Evolutionary conservation across 768 basidiomycete species (phyloP).

Genomic region (Omphalotus guepiniiformis): DNA sequence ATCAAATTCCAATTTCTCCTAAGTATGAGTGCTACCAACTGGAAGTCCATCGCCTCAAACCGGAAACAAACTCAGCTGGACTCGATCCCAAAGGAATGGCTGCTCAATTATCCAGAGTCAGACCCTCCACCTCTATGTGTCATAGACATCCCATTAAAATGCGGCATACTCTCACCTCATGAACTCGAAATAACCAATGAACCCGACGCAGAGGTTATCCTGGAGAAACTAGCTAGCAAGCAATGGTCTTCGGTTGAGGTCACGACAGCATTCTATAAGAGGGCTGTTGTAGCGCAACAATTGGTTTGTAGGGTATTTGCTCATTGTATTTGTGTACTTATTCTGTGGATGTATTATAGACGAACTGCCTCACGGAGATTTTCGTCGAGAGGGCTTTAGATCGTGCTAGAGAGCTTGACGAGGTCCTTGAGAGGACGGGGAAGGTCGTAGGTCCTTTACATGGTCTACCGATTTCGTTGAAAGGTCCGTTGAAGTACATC

Average conservation of each 20-base stretch:
- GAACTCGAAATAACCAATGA: slow-evolving; percentile 62
- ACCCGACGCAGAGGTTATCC: slow-evolving; percentile 35
- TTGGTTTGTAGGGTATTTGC: slow-evolving; percentile 37
- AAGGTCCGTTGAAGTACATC: slow-evolving; percentile 23
- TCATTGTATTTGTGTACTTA: neutral
- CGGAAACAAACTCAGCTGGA: slow-evolving; percentile 47
- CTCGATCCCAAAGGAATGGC: slow-evolving; percentile 53
- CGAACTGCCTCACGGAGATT: slow-evolving; percentile 56
- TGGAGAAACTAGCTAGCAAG: slow-evolving; percentile 40
- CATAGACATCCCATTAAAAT: slow-evolving; percentile 40
- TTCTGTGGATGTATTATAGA: slow-evolving; percentile 20
- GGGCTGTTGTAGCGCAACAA: slow-evolving; percentile 66
- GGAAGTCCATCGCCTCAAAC: too few relatives aligned
- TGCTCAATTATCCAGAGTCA: slow-evolving; percentile 35
- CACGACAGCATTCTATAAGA: slow-evolving; percentile 58
- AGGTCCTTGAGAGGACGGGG: slow-evolving; percentile 39
- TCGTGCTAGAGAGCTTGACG: slow-evolving; percentile 48
- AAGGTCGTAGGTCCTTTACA: slow-evolving; percentile 47
- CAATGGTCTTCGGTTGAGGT: slow-evolving; percentile 57
- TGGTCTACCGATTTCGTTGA: slow-evolving; percentile 42
- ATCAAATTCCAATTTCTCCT: too few relatives aligned
- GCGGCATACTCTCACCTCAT: slow-evolving; percentile 44
- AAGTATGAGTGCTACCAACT: too few relatives aligned
- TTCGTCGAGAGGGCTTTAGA: slow-evolving; percentile 48
- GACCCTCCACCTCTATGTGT: slow-evolving; percentile 43